Percentiles rank a stretch among this genome's conserved stretches.
Evolutionary conservation across 768 basidiomycete species (phyloP).

Genomic region (Leccinum incarnatum): DNA sequence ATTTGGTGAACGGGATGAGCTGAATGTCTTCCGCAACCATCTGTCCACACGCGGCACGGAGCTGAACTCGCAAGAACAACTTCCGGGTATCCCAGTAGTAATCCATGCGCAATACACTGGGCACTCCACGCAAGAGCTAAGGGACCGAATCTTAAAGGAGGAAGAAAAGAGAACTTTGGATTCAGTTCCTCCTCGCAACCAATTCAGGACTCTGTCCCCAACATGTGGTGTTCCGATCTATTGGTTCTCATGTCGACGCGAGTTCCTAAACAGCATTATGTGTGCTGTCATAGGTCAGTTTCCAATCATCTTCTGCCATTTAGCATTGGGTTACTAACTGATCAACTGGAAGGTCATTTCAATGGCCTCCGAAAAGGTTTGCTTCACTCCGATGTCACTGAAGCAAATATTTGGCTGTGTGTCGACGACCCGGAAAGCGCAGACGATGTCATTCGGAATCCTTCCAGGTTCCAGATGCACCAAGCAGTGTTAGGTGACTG

Average conservation of each 20-base stretch:
- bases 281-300: neutral
- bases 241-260: neutral
- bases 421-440: neutral
- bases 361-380: neutral
- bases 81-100: too few species aligned
- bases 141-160: too few species aligned
- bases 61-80: too few species aligned
- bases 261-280: neutral
- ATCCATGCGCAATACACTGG: too few species aligned
- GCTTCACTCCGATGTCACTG: neutral
- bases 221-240: neutral
- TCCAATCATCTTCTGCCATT: neutral
- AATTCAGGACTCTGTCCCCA: neutral
- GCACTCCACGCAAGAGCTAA: too few species aligned
- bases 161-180: too few species aligned
- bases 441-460: neutral
- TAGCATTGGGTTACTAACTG: too few species aligned
- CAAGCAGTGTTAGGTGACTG: neutral
- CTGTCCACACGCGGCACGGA: too few species aligned
- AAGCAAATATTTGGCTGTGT: neutral
- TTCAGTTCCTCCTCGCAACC: neutral
- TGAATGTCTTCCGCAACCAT: too few species aligned
- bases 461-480: neutral
- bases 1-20: too few species aligned
- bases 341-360: neutral